Conservation (phyloP, 2,329 filamentous ascomycete genomes). For the Pyricularia sp. region DNA sequence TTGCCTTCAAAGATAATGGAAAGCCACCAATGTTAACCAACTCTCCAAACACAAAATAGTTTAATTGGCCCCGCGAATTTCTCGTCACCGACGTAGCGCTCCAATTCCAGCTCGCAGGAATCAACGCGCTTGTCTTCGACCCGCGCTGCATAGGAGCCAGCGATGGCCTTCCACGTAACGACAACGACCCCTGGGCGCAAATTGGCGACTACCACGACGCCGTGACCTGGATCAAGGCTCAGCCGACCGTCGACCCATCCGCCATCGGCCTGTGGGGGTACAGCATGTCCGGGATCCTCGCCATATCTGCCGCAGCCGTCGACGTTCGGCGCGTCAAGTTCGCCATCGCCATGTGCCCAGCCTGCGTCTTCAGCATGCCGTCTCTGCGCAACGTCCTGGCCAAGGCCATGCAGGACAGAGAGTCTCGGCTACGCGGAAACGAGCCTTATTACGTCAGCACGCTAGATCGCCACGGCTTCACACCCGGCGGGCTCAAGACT, state of each 20-base stretch:
- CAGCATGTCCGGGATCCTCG: background rate
- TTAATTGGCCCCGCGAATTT: background rate
- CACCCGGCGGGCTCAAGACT: background rate
- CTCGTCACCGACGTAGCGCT: background rate
- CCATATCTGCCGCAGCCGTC: background rate
- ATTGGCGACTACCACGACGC: constrained; percentile 1
- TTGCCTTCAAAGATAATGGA: too few relatives aligned
- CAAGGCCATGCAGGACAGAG: constrained; percentile 2
- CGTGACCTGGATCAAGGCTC: background rate
- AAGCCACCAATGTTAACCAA: background rate
- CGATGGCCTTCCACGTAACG: background rate
- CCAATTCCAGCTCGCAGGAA: background rate
- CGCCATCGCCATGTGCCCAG: background rate
- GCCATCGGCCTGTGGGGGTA: background rate
- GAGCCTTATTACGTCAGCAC: background rate
- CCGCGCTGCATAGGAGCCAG: background rate
- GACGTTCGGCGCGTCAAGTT: background rate
- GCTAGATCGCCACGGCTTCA: background rate
- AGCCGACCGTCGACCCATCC: background rate
- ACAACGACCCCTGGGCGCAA: constrained; percentile 1
- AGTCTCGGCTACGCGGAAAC: background rate
- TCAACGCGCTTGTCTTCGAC: constrained; percentile 1
- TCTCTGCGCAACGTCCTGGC: background rate
- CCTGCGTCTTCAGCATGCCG: background rate
- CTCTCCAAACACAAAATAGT: background rate